Evolutionary conservation across 352 stramenopile species (phyloP).

Genomic region (Phytopythium litorale): DNA sequence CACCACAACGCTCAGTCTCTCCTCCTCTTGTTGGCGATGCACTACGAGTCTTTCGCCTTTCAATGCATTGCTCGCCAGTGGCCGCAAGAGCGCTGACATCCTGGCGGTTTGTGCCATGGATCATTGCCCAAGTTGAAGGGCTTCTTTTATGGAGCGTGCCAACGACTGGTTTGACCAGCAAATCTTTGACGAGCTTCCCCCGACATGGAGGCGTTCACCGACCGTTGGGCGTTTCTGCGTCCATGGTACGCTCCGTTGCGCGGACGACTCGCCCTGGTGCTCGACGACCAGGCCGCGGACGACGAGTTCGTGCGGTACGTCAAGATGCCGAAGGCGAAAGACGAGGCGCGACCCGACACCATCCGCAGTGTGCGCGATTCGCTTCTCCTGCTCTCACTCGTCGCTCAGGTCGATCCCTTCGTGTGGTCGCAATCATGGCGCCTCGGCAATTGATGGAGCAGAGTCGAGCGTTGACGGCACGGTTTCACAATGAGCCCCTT

Average conservation of each 20-base stretch:
- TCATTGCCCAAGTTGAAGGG: too few species aligned
- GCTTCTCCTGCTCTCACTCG: neutral
- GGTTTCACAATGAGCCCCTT: neutral
- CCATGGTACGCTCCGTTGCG: neutral
- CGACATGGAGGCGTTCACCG: neutral
- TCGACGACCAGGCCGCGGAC: neutral
- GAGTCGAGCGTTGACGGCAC: neutral
- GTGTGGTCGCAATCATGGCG: neutral
- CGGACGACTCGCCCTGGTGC: neutral
- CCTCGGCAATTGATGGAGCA: neutral
- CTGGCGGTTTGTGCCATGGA: too few species aligned
- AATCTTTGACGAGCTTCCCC: too few species aligned
- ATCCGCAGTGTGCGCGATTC: neutral
- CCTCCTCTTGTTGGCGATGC: too few species aligned
- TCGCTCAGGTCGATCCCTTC: neutral
- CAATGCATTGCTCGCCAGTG: too few species aligned
- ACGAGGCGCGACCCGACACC: neutral
- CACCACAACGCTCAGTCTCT: too few species aligned
- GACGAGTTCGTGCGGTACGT: neutral
- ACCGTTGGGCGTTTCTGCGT: constrained; percentile 1
- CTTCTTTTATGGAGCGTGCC: too few species aligned
- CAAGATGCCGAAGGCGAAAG: neutral
- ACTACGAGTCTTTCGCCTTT: too few species aligned
- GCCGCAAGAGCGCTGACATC: too few species aligned
- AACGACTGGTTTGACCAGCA: too few species aligned